These are phyloP conservation scores for Colletotrichum endophyticum DNA, from an alignment of 2,329 filamentous ascomycete genomes.

Conservation along the genomic window DNA sequence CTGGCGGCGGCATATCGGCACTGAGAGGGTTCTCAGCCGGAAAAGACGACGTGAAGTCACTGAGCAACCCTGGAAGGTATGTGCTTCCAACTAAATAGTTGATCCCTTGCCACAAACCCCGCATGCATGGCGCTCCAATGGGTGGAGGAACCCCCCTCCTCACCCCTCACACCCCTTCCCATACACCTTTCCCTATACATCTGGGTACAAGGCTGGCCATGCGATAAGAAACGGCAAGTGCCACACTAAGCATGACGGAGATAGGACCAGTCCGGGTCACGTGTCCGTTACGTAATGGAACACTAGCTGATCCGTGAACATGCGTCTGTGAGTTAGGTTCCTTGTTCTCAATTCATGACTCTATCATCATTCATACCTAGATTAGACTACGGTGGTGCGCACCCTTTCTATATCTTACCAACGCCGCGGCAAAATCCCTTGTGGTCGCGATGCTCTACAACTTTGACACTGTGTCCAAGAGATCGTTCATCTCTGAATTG, in stretches of 20 bases:
- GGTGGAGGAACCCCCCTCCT: neutral
- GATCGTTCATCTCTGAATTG: slow-evolving; percentile 59
- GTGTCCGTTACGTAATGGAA: neutral
- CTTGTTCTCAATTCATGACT: neutral
- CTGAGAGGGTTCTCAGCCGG: slow-evolving; percentile 6
- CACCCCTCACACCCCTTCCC: neutral
- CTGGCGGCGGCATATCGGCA: slow-evolving; percentile 34
- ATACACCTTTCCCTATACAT: neutral
- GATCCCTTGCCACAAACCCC: neutral
- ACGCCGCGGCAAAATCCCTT: neutral
- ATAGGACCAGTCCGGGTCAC: neutral
- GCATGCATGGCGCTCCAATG: slow-evolving; percentile 1
- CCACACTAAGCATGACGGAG: neutral
- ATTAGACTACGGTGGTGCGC: neutral
- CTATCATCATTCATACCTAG: neutral
- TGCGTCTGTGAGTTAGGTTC: neutral
- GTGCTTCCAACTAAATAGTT: slow-evolving; percentile 13
- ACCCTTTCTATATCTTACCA: neutral
- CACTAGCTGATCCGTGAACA: neutral
- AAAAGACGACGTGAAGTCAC: slow-evolving; percentile 3
- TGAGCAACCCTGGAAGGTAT: neutral
- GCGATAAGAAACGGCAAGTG: slow-evolving; percentile 4
- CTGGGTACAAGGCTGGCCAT: neutral
- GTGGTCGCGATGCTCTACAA: slow-evolving; percentile 23
- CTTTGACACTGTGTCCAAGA: slow-evolving; percentile 38